These are phyloP conservation scores for Phytopythium boreale DNA, from an alignment of 352 stramenopile species.

Conservation along the genomic window DNA sequence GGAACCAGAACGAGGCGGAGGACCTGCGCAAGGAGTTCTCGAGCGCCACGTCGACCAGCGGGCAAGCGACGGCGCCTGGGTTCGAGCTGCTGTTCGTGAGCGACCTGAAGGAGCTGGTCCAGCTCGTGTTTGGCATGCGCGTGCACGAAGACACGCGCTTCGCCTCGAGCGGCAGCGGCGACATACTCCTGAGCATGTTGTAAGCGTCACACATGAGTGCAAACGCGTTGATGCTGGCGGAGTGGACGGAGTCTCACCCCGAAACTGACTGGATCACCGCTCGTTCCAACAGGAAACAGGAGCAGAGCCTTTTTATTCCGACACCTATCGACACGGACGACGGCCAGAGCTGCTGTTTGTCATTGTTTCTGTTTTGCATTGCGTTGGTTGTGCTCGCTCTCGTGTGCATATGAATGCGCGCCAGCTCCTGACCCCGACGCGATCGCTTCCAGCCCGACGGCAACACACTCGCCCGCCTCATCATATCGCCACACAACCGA, in stretches of 20 bases:
- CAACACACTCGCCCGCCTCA: not conserved
- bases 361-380: not conserved
- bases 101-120: slow-evolving; percentile 58
- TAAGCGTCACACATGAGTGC: slow-evolving; percentile 9
- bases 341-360: not conserved
- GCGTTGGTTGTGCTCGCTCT: not conserved
- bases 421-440: not conserved
- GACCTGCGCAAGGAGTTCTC: slow-evolving; percentile 67
- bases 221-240: not conserved
- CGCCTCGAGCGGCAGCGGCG: slow-evolving; percentile 13
- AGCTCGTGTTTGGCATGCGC: slow-evolving; percentile 68
- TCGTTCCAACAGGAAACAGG: not conserved
- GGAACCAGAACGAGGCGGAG: slow-evolving; percentile 72
- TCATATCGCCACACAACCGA: not conserved
- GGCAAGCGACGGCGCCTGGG: slow-evolving; percentile 12
- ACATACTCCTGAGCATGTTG: slow-evolving; percentile 47
- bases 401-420: not conserved
- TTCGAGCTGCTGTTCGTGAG: slow-evolving; percentile 70
- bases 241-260: not conserved
- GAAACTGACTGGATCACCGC: not conserved
- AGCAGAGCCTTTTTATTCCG: not conserved
- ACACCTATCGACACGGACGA: not conserved
- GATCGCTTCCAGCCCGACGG: not conserved
- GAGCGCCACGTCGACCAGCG: slow-evolving; percentile 13
- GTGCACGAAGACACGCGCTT: slow-evolving; percentile 35